Base-by-base conservation (phyloP, 768 basidiomycete species). In the Gymnopilus dilepis region DNA sequence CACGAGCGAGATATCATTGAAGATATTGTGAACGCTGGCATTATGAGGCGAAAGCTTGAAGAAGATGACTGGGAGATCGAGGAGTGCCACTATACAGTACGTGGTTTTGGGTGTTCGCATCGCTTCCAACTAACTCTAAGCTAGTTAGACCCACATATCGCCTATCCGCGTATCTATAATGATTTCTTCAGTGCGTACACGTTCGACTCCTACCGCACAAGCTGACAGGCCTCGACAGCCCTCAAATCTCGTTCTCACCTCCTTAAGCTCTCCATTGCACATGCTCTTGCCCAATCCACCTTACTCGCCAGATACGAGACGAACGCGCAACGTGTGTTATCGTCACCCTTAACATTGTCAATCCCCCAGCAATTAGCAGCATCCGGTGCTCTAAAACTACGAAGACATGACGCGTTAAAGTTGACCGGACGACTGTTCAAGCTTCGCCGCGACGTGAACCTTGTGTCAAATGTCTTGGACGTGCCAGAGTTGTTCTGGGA, bases 401-500 rank as follows among this genome's bases (percentile, higher is more conserved):
- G 85, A 33, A 86, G 96, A 19, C 85, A 82, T 40, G 92, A 96
- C 31, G 96, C 96, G 0, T 82, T 97, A 61, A 91, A 90, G 67
- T 80, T 97, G 37, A 97, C 94, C 0, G 94, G 94, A 1, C 80
- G 85, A 30, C 74, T 97, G 40, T 96, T 97, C 82, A 94, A 90
- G 70, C 80, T 97, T 8, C 84, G 95, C 4, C 84, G 93, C 50
- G 94, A 97, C 65, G 89, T 97, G 26, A 97, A 96, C 68, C 78
- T 98, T 0, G 93, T 95, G 9, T 92, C 91, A 22, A 97, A 96
- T 69, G 94, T 98, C 30, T 82, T 98, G 1, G 96, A 98, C 70
- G 90, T 94, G 5, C 95, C 95, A 0, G 94, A 95, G 70, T 76
- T 98, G 47, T 98, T 98, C 74, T 97, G 95, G 96, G 89, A 87